Conservation (phyloP, 129 eudicot species). For the Scalesia atractyloides region DNA sequence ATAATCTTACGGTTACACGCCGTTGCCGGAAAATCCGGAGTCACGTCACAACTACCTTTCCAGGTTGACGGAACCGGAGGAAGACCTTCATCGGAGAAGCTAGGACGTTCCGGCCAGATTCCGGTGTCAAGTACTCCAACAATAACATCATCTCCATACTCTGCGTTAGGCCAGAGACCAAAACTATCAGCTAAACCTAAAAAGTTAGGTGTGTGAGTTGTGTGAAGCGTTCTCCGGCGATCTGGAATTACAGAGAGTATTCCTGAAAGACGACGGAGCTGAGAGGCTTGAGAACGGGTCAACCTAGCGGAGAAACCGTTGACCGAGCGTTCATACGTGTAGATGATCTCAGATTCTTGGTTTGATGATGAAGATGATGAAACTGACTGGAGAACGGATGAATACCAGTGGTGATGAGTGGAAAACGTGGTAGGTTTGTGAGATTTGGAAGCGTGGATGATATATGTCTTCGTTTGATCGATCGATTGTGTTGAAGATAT, state of each 20-base stretch:
- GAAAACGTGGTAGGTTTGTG: constrained; percentile 56
- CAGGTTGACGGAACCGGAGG: constrained; percentile 66
- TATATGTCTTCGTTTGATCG: constrained; percentile 48
- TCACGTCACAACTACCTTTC: constrained; percentile 73
- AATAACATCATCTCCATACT: constrained; percentile 88
- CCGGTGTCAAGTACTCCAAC: constrained; percentile 96
- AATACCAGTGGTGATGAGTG: constrained; percentile 66
- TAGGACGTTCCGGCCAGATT: constrained; percentile 85
- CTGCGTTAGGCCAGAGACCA: constrained; percentile 89
- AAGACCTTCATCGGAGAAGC: constrained; percentile 75
- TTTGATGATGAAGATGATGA: constrained; percentile 40
- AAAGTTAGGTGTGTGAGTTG: constrained; percentile 84
- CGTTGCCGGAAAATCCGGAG: constrained; percentile 52
- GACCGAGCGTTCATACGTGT: constrained; percentile 67
- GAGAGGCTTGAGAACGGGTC: constrained; percentile 55
- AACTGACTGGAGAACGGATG: constrained; percentile 58
- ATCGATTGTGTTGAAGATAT: constrained; percentile 14
- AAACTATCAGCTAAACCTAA: constrained; percentile 58
- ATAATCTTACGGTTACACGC: constrained; percentile 78
- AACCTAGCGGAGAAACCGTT: constrained; percentile 79
- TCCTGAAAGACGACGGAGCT: constrained; percentile 55
- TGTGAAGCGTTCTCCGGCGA: constrained; percentile 62
- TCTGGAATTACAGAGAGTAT: constrained; percentile 75
- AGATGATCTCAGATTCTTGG: constrained; percentile 55
- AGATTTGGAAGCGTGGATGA: constrained; percentile 72